phyloP scores from a whole-genome alignment of 345 rosid species.

The Combretum micranthum region DNA sequence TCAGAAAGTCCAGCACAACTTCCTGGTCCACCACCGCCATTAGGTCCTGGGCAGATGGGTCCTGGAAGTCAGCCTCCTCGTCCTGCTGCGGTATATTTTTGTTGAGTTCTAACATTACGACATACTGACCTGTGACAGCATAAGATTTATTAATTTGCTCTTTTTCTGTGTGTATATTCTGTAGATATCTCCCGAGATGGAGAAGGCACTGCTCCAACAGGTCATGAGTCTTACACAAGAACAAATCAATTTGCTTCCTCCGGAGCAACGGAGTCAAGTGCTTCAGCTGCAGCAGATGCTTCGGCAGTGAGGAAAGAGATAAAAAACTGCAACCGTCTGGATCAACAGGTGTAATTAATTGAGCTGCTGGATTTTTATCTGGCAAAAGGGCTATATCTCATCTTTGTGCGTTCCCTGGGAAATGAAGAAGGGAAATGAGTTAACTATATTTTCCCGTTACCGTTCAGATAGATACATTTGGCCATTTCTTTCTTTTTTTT shows the following conservation, averaged over 20 bases:
- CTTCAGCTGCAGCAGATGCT: slow-evolving; percentile 93
- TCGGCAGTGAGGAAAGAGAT: slow-evolving; percentile 77
- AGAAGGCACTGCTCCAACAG: slow-evolving; percentile 93
- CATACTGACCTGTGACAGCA: too few relatives aligned
- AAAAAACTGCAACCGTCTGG: too few relatives aligned
- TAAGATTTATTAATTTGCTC: too few relatives aligned
- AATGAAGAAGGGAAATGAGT: too few relatives aligned
- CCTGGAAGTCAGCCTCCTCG: slow-evolving; percentile 56
- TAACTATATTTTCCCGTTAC: too few relatives aligned
- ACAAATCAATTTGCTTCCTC: slow-evolving; percentile 78
- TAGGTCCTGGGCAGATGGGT: slow-evolving; percentile 53
- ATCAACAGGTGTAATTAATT: too few relatives aligned
- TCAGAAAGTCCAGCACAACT: slow-evolving; percentile 56
- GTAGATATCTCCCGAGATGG: slow-evolving; percentile 92
- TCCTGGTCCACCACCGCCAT: slow-evolving; percentile 38
- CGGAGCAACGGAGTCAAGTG: slow-evolving; percentile 89
- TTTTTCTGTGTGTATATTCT: slow-evolving; percentile 6
- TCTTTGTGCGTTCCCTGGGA: too few relatives aligned
- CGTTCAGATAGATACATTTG: too few relatives aligned
- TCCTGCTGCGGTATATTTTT: slow-evolving; percentile 41
- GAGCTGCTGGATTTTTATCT: too few relatives aligned
- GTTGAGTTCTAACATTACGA: too few relatives aligned
- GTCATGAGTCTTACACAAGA: slow-evolving; percentile 98
- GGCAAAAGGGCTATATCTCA: too few relatives aligned
- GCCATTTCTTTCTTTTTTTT: too few relatives aligned